Evolutionary conservation across 2,329 filamentous ascomycete genomes (phyloP).

Genomic region (Iodosphaeria phyllophila): DNA sequence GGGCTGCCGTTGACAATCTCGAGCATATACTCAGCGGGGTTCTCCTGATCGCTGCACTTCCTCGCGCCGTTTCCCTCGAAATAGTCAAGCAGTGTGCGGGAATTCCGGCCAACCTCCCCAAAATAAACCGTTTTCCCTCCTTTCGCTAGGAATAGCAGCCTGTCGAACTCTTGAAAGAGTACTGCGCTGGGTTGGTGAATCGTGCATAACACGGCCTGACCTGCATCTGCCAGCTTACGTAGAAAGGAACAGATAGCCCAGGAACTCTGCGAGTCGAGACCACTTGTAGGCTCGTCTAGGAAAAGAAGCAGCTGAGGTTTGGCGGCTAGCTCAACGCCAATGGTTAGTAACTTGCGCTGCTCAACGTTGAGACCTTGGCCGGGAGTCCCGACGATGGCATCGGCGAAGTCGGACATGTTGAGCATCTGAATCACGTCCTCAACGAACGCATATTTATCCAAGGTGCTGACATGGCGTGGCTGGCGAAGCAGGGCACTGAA

Average conservation of each 20-base stretch:
- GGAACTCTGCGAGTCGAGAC: conserved; percentile 54
- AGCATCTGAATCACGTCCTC: conserved; percentile 49
- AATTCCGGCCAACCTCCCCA: conserved; percentile 32
- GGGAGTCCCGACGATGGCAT: conserved; percentile 50
- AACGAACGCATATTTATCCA: conserved; percentile 47
- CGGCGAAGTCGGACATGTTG: conserved; percentile 47
- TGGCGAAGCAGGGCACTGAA: conserved; percentile 49
- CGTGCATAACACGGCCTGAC: conserved; percentile 22
- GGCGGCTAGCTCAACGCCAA: conserved; percentile 55
- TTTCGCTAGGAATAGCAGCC: conserved; percentile 29
- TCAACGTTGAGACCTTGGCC: conserved; percentile 35
- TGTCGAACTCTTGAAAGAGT: conserved; percentile 26
- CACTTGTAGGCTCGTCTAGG: conserved; percentile 59
- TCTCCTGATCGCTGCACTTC: conserved; percentile 30
- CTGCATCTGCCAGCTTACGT: conserved; percentile 34
- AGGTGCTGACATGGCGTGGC: conserved; percentile 32
- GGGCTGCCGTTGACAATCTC: conserved; percentile 19
- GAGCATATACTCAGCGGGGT: conserved; percentile 49
- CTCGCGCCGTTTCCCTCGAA: conserved; percentile 40
- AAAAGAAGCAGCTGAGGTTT: conserved; percentile 54
- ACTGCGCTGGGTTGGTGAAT: conserved; percentile 24
- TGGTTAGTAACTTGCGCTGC: conserved; percentile 39
- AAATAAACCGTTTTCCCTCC: conserved; percentile 39
- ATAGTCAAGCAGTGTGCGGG: conserved; percentile 27
- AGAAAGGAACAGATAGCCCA: conserved; percentile 54